Evolutionary conservation across 1,284 basidiomycete species (phyloP).

Genomic region (Ceratorhiza oryzae-sativae): DNA sequence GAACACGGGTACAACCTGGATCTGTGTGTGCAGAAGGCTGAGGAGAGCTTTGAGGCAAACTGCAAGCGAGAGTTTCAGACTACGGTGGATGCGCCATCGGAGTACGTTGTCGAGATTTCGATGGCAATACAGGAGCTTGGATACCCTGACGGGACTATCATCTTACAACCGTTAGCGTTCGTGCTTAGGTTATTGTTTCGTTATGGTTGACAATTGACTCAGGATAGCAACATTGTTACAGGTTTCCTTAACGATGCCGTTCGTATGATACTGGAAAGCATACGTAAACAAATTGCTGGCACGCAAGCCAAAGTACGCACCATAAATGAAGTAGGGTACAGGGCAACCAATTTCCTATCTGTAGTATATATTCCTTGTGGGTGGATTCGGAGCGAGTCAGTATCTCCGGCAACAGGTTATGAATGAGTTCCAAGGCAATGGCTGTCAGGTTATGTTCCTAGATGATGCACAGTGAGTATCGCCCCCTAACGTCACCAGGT

Average conservation of each 20-base stretch:
- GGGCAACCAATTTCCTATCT: neutral
- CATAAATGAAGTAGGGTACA: neutral
- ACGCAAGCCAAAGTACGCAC: neutral
- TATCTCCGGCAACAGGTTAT: constrained; percentile 13
- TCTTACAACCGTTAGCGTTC: neutral
- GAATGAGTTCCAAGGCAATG: neutral
- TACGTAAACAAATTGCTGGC: constrained; percentile 4
- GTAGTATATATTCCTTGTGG: constrained; percentile 29
- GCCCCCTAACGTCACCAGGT: neutral
- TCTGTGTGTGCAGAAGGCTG: constrained; percentile 6
- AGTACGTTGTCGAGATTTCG: constrained; percentile 13
- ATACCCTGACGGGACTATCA: neutral
- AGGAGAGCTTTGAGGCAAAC: constrained; percentile 21
- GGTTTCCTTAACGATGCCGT: constrained; percentile 14
- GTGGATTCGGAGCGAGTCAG: constrained; percentile 18
- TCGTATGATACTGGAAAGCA: neutral
- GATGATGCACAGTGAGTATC: constrained; percentile 9
- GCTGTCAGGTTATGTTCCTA: neutral
- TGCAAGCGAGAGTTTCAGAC: constrained; percentile 25
- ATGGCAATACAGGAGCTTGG: neutral
- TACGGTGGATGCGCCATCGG: neutral
- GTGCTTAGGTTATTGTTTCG: neutral
- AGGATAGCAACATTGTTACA: neutral
- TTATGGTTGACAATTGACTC: neutral
- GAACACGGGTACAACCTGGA: neutral